Conservation (phyloP, 192 early-diverging fungal species). For the Jimgerdemannia lactiflua region DNA sequence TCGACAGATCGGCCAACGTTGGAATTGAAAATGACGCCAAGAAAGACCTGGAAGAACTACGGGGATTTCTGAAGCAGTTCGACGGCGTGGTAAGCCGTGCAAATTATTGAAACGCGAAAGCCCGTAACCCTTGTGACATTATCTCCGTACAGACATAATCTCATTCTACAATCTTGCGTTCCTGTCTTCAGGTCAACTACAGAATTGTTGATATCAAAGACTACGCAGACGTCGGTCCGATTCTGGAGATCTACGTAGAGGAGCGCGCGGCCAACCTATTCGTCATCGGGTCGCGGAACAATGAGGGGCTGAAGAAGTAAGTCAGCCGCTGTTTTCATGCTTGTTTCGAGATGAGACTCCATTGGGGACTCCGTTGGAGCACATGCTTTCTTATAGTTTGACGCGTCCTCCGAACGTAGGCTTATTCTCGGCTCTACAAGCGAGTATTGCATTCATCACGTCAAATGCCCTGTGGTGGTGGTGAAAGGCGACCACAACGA, state of each 20-base stretch:
- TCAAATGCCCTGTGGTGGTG: neutral
- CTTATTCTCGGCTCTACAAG: neutral
- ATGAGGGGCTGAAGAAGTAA: neutral
- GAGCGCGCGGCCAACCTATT: neutral
- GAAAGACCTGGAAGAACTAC: neutral
- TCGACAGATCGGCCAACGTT: neutral
- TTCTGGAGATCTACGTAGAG: neutral
- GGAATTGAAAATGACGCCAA: neutral
- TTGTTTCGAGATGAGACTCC: neutral
- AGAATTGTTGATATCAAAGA: neutral
- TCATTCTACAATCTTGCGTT: neutral
- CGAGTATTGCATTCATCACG: neutral
- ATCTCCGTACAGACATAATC: neutral
- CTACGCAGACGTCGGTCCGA: neutral
- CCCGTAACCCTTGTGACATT: neutral
- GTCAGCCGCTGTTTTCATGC: neutral
- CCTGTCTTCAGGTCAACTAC: neutral
- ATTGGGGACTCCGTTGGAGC: neutral
- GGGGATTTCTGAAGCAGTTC: neutral
- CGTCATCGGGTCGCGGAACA: neutral
- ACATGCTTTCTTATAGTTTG: neutral
- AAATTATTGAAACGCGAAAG: neutral
- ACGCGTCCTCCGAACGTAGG: neutral
- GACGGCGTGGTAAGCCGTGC: neutral
- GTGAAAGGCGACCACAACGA: neutral